These are phyloP conservation scores for Globisporangium takayamanum DNA, from an alignment of 352 stramenopile genomes.

Conservation along the genomic window DNA sequence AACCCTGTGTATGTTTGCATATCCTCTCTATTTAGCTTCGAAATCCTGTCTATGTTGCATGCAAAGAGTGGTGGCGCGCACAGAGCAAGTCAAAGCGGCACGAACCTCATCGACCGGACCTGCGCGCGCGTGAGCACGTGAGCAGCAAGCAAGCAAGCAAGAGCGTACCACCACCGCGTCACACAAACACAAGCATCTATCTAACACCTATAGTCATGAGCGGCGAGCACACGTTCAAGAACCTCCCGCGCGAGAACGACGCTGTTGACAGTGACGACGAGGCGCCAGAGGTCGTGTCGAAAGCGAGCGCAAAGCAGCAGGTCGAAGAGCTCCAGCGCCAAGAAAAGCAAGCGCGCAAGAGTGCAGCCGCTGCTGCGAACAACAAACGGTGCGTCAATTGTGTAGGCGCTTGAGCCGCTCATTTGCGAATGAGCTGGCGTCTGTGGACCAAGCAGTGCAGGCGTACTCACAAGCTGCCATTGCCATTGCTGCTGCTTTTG, in stretches of 20 bases:
- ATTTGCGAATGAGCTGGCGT: no score
- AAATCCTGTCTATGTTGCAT: no score
- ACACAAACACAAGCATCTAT: slow-evolving; percentile 4
- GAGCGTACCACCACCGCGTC: background rate
- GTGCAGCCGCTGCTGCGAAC: slow-evolving; percentile 20
- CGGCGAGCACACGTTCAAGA: slow-evolving; percentile 17
- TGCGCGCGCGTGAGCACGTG: no score
- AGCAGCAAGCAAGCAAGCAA: no score
- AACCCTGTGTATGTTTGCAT: no score
- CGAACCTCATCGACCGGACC: no score
- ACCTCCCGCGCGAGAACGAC: slow-evolving; percentile 13
- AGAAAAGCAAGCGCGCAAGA: slow-evolving; percentile 40
- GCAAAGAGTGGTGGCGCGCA: no score
- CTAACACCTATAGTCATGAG: background rate
- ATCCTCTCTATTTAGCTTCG: no score
- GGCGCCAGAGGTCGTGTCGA: slow-evolving; percentile 71
- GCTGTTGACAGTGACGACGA: slow-evolving; percentile 55
- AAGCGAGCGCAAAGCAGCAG: slow-evolving; percentile 55
- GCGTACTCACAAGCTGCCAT: background rate
- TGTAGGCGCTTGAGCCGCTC: no score
- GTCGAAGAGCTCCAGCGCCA: slow-evolving; percentile 38
- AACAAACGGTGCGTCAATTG: slow-evolving; percentile 34
- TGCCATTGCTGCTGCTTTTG: background rate
- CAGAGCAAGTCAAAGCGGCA: no score
- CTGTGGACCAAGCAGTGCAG: no score